Conservation (phyloP, 2,329 filamentous ascomycete species). For the Pyrenochaeta sp. region DNA sequence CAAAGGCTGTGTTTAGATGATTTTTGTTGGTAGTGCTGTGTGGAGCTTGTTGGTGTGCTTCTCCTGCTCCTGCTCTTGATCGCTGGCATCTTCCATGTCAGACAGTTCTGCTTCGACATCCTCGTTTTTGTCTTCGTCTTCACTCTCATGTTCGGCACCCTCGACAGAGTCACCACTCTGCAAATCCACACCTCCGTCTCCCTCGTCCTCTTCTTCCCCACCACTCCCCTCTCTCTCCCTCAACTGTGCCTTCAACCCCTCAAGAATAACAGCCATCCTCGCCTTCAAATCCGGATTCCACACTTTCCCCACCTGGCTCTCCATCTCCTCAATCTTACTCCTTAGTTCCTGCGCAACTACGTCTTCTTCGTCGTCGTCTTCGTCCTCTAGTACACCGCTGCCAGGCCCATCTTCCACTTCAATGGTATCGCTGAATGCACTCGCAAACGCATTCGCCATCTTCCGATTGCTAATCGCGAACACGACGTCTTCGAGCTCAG, state of each 20-base stretch:
- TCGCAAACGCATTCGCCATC: slow-evolving; percentile 62
- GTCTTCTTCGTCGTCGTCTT: slow-evolving; percentile 32
- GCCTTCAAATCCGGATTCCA: slow-evolving; percentile 45
- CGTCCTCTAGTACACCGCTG: slow-evolving; percentile 49
- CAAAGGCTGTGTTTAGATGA: too few relatives aligned
- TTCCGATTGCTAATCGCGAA: slow-evolving; percentile 65
- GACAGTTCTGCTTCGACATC: too few relatives aligned
- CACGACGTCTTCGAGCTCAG: slow-evolving; percentile 59
- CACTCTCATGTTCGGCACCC: not conserved
- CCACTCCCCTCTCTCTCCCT: slow-evolving; percentile 21
- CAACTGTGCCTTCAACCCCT: slow-evolving; percentile 39
- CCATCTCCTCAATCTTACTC: slow-evolving; percentile 46
- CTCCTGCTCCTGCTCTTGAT: too few relatives aligned
- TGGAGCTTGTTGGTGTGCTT: too few relatives aligned
- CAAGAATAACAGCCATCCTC: slow-evolving; percentile 38
- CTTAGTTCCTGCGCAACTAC: slow-evolving; percentile 37
- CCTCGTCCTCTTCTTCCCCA: not conserved
- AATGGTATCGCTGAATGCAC: slow-evolving; percentile 55
- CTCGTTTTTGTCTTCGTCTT: not conserved
- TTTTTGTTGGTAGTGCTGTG: too few relatives aligned
- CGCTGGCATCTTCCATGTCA: too few relatives aligned
- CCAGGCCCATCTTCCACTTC: slow-evolving; percentile 48
- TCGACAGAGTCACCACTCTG: too few relatives aligned
- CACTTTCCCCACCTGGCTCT: slow-evolving; percentile 41
- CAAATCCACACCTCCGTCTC: too few relatives aligned